These are phyloP conservation scores for Suhomyces prunicola DNA, from an alignment of 805 yeast species.

Conservation along the genomic window DNA sequence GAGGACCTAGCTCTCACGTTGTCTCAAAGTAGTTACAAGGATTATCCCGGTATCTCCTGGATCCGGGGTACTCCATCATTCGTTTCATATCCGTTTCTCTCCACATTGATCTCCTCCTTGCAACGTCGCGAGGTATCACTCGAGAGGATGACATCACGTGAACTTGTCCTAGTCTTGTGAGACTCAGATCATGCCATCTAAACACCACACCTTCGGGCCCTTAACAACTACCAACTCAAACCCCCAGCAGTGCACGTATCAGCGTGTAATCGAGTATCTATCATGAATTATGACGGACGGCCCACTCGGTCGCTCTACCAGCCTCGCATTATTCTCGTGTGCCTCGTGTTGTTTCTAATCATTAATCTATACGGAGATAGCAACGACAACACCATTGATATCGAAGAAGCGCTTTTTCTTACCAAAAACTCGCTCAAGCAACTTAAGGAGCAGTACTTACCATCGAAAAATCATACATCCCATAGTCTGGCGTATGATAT, in stretches of 20 bases:
- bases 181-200: neutral
- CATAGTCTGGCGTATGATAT: slow-evolving; percentile 4
- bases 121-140: neutral
- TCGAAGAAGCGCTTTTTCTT: slow-evolving; percentile 25
- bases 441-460: slow-evolving; percentile 14
- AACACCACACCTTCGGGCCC: neutral
- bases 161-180: neutral
- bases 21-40: neutral
- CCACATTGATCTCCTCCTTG: neutral
- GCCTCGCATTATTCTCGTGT: slow-evolving; percentile 8
- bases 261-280: neutral
- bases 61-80: too few relatives aligned
- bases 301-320: slow-evolving; percentile 8
- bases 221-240: neutral
- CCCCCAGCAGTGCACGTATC: neutral
- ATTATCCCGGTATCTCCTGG: neutral
- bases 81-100: neutral
- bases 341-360: slow-evolving; percentile 7
- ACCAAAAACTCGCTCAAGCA: slow-evolving; percentile 25
- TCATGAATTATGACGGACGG: neutral
- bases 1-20: neutral
- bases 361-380: slow-evolving; percentile 4
- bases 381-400: slow-evolving; percentile 8
- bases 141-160: neutral
- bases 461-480: neutral